Evolutionary conservation across 2,329 filamentous ascomycete species (phyloP), one percentile per base, ranked within the genome.

Genomic region (Epichloe festucae): DNA sequence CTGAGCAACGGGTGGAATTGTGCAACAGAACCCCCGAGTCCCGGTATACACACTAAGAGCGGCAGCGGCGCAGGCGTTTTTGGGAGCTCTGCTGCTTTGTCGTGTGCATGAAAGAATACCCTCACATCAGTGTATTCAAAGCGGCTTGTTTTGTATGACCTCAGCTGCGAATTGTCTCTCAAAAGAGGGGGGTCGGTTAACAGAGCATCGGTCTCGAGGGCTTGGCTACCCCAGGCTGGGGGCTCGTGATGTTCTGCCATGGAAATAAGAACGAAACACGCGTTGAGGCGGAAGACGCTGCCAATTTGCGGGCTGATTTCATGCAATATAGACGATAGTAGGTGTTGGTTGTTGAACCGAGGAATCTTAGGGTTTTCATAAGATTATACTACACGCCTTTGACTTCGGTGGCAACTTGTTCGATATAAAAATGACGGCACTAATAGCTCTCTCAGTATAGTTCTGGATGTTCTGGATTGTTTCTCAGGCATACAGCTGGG

Each of bases 11-110:
- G 81, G 51, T 87, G 78, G 63, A 96, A 97, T 63, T 97, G 93
- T 11, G 89, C 85, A 23, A 89, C 78, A 0, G 88, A 95, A 47
- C 93, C 93, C n/a, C 91, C 93, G 10, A 97, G 76, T 1, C 93
- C 93, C 62, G 97, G 93, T 52, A 97, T 75, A 63, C 94, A 95
- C 43, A 97, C 89, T 3, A 97, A 71, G 10, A 98, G 71, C 1
- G 93, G 93, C 11, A 96, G 70, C 0, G 87, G 83, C 0, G 78
- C 76, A 1, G 88, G 89, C 21, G 48, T 48, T 38, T 44, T 52
- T 15, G 53, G 53, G 4, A 97, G 75, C 65, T 93, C 87, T 54
- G 83, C 79, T n/a, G 84, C 81, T 62, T 96, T 89, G 19, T 82
- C 78, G 67, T 96, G 93, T 51, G 80, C 79, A 52, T 85, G 80